Percentiles rank a stretch among this genome's conserved stretches.
Evolutionary conservation across 1,284 basidiomycete species (phyloP).

Genomic region (Fomitopsis schrenkii): DNA sequence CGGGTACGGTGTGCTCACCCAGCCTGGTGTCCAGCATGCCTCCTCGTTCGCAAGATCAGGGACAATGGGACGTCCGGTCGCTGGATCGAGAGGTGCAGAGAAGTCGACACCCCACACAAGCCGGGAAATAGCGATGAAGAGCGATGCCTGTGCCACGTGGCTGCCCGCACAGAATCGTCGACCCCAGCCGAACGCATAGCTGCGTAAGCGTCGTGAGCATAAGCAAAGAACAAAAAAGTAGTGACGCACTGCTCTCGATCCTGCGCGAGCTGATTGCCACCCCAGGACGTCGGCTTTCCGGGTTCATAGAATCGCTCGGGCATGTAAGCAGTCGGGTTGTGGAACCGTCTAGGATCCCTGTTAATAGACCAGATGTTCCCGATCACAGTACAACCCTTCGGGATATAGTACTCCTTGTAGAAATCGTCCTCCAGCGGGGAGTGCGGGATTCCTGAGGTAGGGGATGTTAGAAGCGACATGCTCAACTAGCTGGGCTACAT

Average conservation of each 20-base stretch:
- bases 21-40: constrained; percentile 23
- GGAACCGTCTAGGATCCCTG: constrained; percentile 11
- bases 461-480: not conserved
- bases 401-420: constrained; percentile 23
- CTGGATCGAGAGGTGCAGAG: constrained; percentile 18
- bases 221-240: not conserved
- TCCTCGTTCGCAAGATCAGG: constrained; percentile 25
- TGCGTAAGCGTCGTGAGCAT: constrained; percentile 1
- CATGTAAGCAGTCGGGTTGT: constrained; percentile 15
- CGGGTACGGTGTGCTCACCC: constrained; percentile 21
- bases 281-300: constrained; percentile 21
- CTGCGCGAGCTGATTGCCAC: constrained; percentile 21
- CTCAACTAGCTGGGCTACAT: not conserved
- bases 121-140: constrained; percentile 26
- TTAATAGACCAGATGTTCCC: constrained; percentile 13
- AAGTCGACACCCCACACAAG: constrained; percentile 28
- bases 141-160: constrained; percentile 26
- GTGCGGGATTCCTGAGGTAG: constrained; percentile 12
- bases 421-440: constrained; percentile 10
- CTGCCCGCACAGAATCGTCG: constrained; percentile 26
- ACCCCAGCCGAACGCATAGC: constrained; percentile 29
- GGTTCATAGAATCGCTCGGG: constrained; percentile 21
- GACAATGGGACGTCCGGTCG: constrained; percentile 20
- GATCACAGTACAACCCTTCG: constrained; percentile 17
- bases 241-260: constrained; percentile 21